Evolutionary conservation across 306 rosid species (phyloP).

Genomic region (Arachis stenosperma): DNA sequence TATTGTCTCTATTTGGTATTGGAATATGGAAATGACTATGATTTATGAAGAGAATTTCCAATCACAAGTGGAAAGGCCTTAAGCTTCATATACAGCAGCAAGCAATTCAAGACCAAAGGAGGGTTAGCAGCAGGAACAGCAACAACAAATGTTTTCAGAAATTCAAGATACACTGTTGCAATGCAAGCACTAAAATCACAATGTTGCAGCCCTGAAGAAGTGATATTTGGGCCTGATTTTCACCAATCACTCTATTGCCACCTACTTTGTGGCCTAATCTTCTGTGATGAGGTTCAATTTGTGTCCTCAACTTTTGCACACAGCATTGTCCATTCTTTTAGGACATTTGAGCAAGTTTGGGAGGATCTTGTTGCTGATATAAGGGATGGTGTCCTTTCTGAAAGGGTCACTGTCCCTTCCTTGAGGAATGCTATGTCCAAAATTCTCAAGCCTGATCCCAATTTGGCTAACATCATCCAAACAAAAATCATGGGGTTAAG

Average conservation of each 20-base stretch:
- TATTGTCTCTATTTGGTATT: slow-evolving; percentile 11
- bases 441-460: slow-evolving; percentile 77
- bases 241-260: slow-evolving; percentile 91
- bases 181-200: slow-evolving; percentile 64
- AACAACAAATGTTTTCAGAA: slow-evolving; percentile 72
- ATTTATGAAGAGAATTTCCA: slow-evolving; percentile 70
- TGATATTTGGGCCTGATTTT: slow-evolving; percentile 82
- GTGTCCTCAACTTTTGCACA: slow-evolving; percentile 80
- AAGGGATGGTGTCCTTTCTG: slow-evolving; percentile 62
- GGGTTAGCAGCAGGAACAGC: slow-evolving; percentile 87
- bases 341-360: slow-evolving; percentile 79
- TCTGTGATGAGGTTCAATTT: slow-evolving; percentile 60
- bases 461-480: slow-evolving; percentile 64
- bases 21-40: neutral
- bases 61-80: slow-evolving; percentile 75
- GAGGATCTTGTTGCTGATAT: slow-evolving; percentile 75
- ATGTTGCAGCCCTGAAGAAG: slow-evolving; percentile 83
- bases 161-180: slow-evolving; percentile 37
- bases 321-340: slow-evolving; percentile 75
- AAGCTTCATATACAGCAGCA: slow-evolving; percentile 80
- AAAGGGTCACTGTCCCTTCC: slow-evolving; percentile 53
- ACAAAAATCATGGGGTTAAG: slow-evolving; percentile 61
- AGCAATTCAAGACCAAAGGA: slow-evolving; percentile 69
- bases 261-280: slow-evolving; percentile 80
- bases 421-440: slow-evolving; percentile 67